Conservation (phyloP, 371 early-diverging fungal genomes). For the Mucor sp. region DNA sequence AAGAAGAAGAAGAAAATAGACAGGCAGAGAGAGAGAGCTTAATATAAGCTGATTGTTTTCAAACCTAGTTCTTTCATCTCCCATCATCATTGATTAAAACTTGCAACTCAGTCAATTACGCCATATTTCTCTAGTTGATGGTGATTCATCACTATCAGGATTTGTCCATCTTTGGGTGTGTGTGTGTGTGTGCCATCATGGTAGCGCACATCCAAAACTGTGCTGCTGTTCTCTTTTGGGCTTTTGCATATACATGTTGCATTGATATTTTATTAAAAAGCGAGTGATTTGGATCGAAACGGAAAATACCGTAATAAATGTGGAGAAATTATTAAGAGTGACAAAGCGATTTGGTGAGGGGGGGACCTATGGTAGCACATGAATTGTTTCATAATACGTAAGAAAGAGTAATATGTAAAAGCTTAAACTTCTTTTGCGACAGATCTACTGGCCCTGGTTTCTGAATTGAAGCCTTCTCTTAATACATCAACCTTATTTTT, state of each 20-base stretch:
- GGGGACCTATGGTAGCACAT: background rate
- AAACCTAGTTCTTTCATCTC: background rate
- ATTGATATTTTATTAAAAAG: background rate
- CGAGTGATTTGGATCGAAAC: background rate
- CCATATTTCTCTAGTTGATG: constrained; percentile 8
- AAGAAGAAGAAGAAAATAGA: background rate
- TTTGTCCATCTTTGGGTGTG: background rate
- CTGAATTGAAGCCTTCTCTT: constrained; percentile 45
- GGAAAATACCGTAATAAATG: background rate
- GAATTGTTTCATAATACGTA: constrained; percentile 18
- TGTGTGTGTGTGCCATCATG: background rate
- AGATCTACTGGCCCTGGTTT: constrained; percentile 29
- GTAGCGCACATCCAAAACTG: background rate
- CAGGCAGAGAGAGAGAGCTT: background rate
- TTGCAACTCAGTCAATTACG: constrained; percentile 17
- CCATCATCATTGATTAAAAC: constrained; percentile 1
- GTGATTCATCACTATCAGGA: constrained; percentile 1
- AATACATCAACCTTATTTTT: constrained; percentile 34
- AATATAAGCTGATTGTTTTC: background rate
- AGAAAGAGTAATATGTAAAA: background rate
- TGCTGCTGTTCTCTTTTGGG: background rate
- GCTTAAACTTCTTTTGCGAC: constrained; percentile 38
- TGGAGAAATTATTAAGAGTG: constrained; percentile 8
- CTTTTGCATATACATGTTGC: background rate
- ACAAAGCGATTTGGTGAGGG: background rate